A percentile compares a stretch with the other conserved stretches of the same genome.
These are phyloP conservation scores for Myriangium duriaei DNA, from an alignment of 2,329 filamentous ascomycete species.

Conservation along the genomic window DNA sequence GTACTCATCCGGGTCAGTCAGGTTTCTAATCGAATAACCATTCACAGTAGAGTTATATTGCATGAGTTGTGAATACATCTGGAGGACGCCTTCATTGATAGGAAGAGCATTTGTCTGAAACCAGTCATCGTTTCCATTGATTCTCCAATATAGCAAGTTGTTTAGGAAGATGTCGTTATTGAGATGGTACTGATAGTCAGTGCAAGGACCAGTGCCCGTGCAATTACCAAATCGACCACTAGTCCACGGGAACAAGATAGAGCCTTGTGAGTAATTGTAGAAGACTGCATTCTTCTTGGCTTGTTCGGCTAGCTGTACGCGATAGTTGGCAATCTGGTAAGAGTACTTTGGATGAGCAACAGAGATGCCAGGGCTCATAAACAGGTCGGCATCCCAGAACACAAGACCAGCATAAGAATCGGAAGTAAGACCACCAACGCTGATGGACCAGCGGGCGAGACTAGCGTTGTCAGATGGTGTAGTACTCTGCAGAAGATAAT, in stretches of 20 bases:
- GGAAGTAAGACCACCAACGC: slow-evolving; percentile 55
- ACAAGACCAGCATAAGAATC: slow-evolving; percentile 55
- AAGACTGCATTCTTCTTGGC: slow-evolving; percentile 43
- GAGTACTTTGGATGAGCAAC: slow-evolving; percentile 50
- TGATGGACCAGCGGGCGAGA: slow-evolving; percentile 43
- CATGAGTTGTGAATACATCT: slow-evolving; percentile 48
- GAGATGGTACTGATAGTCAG: slow-evolving; percentile 60
- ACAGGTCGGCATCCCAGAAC: slow-evolving; percentile 56
- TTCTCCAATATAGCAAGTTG: slow-evolving; percentile 48
- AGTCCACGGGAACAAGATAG: slow-evolving; percentile 57
- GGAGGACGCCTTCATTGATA: slow-evolving; percentile 51
- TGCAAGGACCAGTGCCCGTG: slow-evolving; percentile 48
- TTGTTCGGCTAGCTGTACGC: slow-evolving; percentile 45
- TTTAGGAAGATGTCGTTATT: slow-evolving; percentile 57
- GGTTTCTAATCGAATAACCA: slow-evolving; percentile 43
- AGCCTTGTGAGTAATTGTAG: slow-evolving; percentile 43
- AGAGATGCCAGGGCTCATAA: slow-evolving; percentile 56
- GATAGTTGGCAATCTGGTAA: slow-evolving; percentile 52
- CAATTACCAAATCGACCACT: slow-evolving; percentile 56
- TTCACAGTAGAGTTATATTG: slow-evolving; percentile 45
- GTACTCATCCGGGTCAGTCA: slow-evolving; percentile 63
- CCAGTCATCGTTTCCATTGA: slow-evolving; percentile 44
- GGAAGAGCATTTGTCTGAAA: slow-evolving; percentile 47
- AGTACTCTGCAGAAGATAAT: slow-evolving; percentile 46
- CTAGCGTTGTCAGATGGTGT: slow-evolving; percentile 39